phyloP scores from a whole-genome alignment of 306 rosid species.

The Vigna trinervia region DNA sequence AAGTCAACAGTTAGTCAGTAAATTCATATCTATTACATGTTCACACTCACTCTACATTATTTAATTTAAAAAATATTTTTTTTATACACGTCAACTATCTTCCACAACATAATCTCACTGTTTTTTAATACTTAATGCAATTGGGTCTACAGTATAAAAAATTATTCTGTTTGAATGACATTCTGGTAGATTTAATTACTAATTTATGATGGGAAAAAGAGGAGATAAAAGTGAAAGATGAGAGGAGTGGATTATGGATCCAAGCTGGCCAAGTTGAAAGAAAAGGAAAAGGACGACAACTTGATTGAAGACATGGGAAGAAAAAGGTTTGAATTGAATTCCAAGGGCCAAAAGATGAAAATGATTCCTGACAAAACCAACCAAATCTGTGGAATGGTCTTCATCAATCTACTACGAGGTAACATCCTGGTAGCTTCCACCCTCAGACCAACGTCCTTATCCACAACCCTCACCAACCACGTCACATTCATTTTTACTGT shows the following conservation, averaged over 20 bases:
- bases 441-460: conserved; percentile 39
- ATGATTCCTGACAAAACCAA: background rate
- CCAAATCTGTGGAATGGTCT: background rate
- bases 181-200: too few species aligned
- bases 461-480: conserved; percentile 41
- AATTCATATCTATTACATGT: background rate
- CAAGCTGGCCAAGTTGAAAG: conserved; percentile 46
- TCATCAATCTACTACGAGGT: conserved; percentile 40
- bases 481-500: conserved; percentile 25
- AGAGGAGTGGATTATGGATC: conserved; percentile 30
- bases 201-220: too few species aligned
- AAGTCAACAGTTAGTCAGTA: background rate
- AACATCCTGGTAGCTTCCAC: conserved; percentile 63
- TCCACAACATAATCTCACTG: too few species aligned
- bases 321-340: conserved; percentile 27
- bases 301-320: background rate
- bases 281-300: background rate
- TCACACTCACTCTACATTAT: too few species aligned
- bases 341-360: background rate
- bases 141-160: too few species aligned
- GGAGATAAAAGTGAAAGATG: conserved; percentile 30
- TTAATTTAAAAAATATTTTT: too few species aligned
- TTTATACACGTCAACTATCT: too few species aligned
- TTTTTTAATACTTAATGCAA: too few species aligned
- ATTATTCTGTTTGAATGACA: too few species aligned